These are phyloP conservation scores for Boletus reticulatus DNA, from an alignment of 768 basidiomycete species.

Conservation along the genomic window DNA sequence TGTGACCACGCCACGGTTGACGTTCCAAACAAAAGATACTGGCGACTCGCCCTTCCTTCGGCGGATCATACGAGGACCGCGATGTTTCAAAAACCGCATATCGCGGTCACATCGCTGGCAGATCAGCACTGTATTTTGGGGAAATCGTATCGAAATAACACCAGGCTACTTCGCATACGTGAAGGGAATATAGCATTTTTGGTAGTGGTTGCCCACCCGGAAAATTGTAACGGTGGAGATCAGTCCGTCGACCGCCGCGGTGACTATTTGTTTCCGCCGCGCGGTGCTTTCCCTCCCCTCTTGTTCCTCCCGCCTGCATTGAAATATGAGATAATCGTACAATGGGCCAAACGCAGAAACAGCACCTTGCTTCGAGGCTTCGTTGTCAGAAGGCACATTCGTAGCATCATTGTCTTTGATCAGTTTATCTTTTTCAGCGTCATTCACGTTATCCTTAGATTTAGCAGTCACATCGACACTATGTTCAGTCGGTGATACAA, in stretches of 20 bases:
- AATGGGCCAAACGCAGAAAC: not conserved
- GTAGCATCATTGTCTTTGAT: slow-evolving; percentile 22
- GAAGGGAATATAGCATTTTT: not conserved
- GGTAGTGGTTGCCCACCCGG: not conserved
- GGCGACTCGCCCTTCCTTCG: slow-evolving; percentile 4
- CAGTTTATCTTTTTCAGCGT: slow-evolving; percentile 27
- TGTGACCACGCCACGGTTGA: not conserved
- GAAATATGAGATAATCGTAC: slow-evolving; percentile 6
- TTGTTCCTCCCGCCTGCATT: not conserved
- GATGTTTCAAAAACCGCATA: not conserved
- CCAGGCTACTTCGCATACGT: slow-evolving; percentile 15
- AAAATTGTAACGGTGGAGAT: not conserved
- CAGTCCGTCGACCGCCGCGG: not conserved
- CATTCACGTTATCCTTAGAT: slow-evolving; percentile 20
- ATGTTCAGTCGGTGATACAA: slow-evolving; percentile 28
- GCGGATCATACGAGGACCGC: slow-evolving; percentile 5
- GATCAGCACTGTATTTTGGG: slow-evolving; percentile 1
- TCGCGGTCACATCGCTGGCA: slow-evolving; percentile 13
- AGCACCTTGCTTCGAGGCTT: slow-evolving; percentile 17
- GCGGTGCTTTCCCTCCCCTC: not conserved
- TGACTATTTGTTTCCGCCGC: not conserved
- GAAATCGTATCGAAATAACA: slow-evolving; percentile 9
- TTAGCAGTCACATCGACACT: slow-evolving; percentile 25
- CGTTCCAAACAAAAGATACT: not conserved
- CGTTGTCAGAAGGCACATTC: slow-evolving; percentile 20